Conservation (phyloP, 768 basidiomycete genomes). For the Pleurotus citrinopileatus region DNA sequence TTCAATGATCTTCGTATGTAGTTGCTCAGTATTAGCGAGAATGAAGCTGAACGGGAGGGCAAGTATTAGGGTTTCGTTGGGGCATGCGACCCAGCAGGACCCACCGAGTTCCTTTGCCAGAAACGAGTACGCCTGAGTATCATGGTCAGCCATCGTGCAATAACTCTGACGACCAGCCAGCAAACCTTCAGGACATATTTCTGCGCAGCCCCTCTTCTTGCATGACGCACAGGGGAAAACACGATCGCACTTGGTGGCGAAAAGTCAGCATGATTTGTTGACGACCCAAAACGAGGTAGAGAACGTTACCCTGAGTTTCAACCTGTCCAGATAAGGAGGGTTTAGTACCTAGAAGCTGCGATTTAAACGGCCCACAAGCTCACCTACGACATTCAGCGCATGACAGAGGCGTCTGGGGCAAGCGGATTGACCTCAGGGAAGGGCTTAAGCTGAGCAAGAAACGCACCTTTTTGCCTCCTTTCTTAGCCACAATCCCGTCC, state of each 20-base stretch:
- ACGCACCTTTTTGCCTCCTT: constrained; percentile 46
- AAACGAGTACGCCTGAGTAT: constrained; percentile 54
- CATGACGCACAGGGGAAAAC: constrained; percentile 47
- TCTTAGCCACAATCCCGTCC: constrained; percentile 43
- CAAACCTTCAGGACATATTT: constrained; percentile 66
- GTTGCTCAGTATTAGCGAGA: constrained; percentile 64
- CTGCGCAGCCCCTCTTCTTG: constrained; percentile 61
- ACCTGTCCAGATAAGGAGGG: constrained; percentile 22
- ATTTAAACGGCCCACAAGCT: constrained; percentile 14
- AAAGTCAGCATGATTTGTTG: constrained; percentile 11
- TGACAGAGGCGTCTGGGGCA: constrained; percentile 47
- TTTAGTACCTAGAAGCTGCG: constrained; percentile 7
- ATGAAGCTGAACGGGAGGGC: constrained; percentile 39
- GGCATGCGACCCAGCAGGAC: constrained; percentile 1
- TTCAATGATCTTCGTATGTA: constrained; percentile 61
- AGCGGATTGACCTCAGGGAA: neutral
- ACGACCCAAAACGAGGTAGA: neutral
- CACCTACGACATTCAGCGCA: constrained; percentile 64
- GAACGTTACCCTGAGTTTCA: constrained; percentile 55
- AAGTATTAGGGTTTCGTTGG: neutral
- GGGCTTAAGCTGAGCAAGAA: neutral
- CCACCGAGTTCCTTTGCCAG: constrained; percentile 59
- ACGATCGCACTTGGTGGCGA: constrained; percentile 41
- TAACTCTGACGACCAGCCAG: neutral
- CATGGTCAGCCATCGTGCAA: neutral